phyloP scores from a whole-genome alignment of 2,329 filamentous ascomycete species.

The Hymenoscyphus occultus region DNA sequence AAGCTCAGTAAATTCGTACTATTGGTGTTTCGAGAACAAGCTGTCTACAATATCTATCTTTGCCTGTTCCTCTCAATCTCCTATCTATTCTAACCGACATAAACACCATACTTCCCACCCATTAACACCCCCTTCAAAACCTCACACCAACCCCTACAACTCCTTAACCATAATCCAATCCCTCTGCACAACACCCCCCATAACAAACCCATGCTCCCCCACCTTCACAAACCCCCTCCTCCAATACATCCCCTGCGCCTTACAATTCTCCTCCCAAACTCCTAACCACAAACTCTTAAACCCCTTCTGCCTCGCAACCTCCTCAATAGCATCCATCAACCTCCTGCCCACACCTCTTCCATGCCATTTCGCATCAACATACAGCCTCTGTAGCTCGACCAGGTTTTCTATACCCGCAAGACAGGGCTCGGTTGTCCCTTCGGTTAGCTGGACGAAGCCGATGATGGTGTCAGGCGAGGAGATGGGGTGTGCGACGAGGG shows the following conservation, averaged over 20 bases:
- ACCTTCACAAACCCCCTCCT: constrained; percentile 42
- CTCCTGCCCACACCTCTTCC: constrained; percentile 41
- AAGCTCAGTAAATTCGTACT: no score
- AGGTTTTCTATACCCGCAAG: constrained; percentile 29
- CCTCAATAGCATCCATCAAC: constrained; percentile 35
- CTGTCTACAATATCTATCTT: no score
- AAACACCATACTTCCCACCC: no score
- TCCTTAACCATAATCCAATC: constrained; percentile 43
- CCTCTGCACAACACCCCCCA: constrained; percentile 43
- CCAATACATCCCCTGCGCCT: constrained; percentile 41
- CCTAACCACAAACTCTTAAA: constrained; percentile 45
- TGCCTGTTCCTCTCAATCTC: no score
- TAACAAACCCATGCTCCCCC: constrained; percentile 42
- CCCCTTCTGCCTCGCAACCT: constrained; percentile 38
- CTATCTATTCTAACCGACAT: no score
- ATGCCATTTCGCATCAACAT: constrained; percentile 39
- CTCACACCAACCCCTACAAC: constrained; percentile 17
- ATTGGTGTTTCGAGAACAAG: no score
- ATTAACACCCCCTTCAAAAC: no score
- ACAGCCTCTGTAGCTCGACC: constrained; percentile 45
- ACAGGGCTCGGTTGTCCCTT: constrained; percentile 40
- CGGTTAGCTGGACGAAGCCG: constrained; percentile 43
- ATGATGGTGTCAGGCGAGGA: constrained; percentile 29
- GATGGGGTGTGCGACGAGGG: constrained; percentile 33
- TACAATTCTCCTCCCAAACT: constrained; percentile 47